A percentile compares a stretch with the other conserved stretches of the same genome.
Conservation (phyloP, 768 basidiomycete species). For the Saitozyma podzolica region DNA sequence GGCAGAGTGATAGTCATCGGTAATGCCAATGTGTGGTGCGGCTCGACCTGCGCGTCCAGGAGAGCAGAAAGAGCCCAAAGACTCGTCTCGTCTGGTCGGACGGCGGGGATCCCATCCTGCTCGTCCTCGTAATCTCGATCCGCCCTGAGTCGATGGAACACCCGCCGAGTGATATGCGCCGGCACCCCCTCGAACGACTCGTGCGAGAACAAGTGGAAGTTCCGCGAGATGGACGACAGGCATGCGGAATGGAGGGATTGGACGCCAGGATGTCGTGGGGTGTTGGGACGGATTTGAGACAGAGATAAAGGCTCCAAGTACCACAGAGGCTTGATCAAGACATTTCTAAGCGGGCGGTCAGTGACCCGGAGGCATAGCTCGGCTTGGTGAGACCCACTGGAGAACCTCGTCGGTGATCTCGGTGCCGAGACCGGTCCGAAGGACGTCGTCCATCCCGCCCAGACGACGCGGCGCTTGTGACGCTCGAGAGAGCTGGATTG, state of each 20-base stretch:
- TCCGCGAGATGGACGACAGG: slow-evolving; percentile 26
- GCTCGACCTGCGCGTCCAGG: slow-evolving; percentile 2
- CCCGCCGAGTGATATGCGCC: slow-evolving; percentile 9
- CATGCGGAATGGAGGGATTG: slow-evolving; percentile 25
- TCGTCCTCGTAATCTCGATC: slow-evolving; percentile 35
- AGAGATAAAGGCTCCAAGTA: slow-evolving; percentile 33
- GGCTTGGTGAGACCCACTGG: not conserved
- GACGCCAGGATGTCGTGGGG: slow-evolving; percentile 6
- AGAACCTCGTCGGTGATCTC: not conserved
- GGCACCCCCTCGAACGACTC: slow-evolving; percentile 20
- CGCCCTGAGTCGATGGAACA: slow-evolving; percentile 26
- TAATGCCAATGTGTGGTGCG: slow-evolving; percentile 20
- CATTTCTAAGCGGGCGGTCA: not conserved
- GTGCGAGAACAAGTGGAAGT: slow-evolving; percentile 27
- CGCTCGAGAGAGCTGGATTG: no score
- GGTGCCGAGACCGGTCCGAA: not conserved
- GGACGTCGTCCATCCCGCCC: not conserved
- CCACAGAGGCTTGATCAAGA: slow-evolving; percentile 21
- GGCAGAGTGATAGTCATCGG: slow-evolving; percentile 13
- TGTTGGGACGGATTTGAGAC: slow-evolving; percentile 13
- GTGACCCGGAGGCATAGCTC: not conserved
- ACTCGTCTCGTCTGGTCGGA: slow-evolving; percentile 33
- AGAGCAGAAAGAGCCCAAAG: slow-evolving; percentile 29
- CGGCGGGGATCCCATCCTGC: not conserved
- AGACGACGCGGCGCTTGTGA: no score